These are phyloP conservation scores for Ceratocystiopsis sp. DNA, from an alignment of 2,329 filamentous ascomycete species.

Conservation along the genomic window DNA sequence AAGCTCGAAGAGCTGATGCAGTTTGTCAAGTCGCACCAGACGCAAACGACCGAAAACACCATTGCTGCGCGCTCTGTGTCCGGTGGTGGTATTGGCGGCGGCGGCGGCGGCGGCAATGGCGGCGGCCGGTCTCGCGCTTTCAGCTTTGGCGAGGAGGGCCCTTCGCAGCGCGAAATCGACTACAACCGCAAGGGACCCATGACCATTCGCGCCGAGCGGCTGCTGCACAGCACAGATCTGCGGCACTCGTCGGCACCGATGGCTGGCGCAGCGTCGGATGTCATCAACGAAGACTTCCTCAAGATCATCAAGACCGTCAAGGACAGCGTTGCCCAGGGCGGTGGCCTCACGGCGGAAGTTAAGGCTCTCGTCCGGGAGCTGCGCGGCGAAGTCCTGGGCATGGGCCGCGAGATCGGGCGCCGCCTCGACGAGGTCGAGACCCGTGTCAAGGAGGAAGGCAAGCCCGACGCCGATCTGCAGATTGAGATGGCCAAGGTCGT, in stretches of 20 bases:
- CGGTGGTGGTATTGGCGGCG: too few species aligned
- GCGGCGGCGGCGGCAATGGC: slow-evolving; percentile 11
- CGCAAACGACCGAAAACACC: slow-evolving; percentile 13
- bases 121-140: slow-evolving; percentile 17
- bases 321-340: slow-evolving; percentile 75
- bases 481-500: slow-evolving; percentile 64
- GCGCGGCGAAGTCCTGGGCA: slow-evolving; percentile 79
- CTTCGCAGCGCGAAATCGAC: slow-evolving; percentile 17
- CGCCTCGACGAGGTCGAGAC: slow-evolving; percentile 65
- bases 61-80: too few species aligned
- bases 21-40: slow-evolving; percentile 36
- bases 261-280: slow-evolving; percentile 26
- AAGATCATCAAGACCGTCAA: slow-evolving; percentile 76
- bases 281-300: slow-evolving; percentile 62
- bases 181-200: slow-evolving; percentile 19
- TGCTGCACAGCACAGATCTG: slow-evolving; percentile 21
- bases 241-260: too few species aligned
- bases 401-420: slow-evolving; percentile 80
- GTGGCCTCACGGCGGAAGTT: slow-evolving; percentile 78
- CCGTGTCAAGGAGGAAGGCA: slow-evolving; percentile 25
- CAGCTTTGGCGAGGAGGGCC: slow-evolving; percentile 24
- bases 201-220: slow-evolving; percentile 24
- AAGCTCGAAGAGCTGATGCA: slow-evolving; percentile 55
- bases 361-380: slow-evolving; percentile 82
- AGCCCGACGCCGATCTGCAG: slow-evolving; percentile 35